These are phyloP conservation scores for Thalia dealbata DNA, from an alignment of 176 grass and related monocot species.

Conservation along the genomic window DNA sequence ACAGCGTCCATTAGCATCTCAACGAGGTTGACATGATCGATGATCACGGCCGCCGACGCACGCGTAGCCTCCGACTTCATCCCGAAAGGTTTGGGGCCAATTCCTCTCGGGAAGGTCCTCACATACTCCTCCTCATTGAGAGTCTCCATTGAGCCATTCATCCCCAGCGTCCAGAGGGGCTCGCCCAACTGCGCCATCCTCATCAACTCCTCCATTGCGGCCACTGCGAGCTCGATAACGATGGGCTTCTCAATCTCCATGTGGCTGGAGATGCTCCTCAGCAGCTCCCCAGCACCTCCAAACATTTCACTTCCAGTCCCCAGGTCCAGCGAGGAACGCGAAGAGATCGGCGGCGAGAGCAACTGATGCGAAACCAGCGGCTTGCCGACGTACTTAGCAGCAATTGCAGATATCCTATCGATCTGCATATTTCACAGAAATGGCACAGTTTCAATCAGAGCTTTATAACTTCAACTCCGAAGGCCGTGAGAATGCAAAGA, in stretches of 20 bases:
- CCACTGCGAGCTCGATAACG: constrained; percentile 11
- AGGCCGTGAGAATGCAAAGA: too few relatives aligned
- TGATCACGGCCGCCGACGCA: not conserved
- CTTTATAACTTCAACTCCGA: too few relatives aligned
- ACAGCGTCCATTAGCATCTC: constrained; percentile 18
- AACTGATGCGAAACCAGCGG: not conserved
- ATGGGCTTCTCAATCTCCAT: constrained; percentile 8
- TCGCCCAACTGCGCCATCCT: constrained; percentile 6
- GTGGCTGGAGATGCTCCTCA: not conserved
- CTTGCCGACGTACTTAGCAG: constrained; percentile 9
- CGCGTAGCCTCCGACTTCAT: constrained; percentile 15
- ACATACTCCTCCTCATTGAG: constrained; percentile 5
- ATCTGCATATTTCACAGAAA: not conserved
- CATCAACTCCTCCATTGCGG: constrained; percentile 8
- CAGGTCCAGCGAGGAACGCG: not conserved
- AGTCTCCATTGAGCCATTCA: not conserved
- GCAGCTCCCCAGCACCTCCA: not conserved
- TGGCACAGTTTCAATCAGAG: not conserved
- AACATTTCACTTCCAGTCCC: not conserved
- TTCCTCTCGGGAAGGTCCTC: constrained; percentile 6
- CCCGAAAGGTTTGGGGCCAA: not conserved
- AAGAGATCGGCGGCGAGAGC: not conserved
- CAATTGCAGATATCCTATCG: constrained; percentile 11
- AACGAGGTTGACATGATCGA: not conserved
- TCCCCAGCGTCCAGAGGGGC: not conserved